A percentile compares a stretch with the other conserved stretches of the same genome.
These are phyloP conservation scores for Beauveria rudraprayagi DNA, from an alignment of 2,329 filamentous ascomycete species.

Conservation along the genomic window DNA sequence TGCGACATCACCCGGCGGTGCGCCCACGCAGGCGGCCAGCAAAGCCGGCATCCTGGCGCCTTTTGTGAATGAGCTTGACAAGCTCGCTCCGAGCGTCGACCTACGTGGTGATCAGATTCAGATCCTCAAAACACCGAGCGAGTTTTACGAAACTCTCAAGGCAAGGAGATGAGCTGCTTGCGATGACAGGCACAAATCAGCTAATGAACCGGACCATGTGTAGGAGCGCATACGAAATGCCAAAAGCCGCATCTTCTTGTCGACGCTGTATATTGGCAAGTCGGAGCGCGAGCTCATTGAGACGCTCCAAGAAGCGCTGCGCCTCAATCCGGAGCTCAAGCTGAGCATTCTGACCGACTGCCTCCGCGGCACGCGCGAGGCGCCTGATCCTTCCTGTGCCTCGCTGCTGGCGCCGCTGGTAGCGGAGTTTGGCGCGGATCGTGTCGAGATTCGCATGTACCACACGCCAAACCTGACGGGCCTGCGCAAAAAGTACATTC, in stretches of 20 bases:
- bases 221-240: slow-evolving; percentile 76
- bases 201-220: no score
- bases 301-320: slow-evolving; percentile 67
- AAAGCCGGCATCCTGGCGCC: slow-evolving; percentile 40
- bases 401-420: slow-evolving; percentile 82
- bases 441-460: slow-evolving; percentile 94
- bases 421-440: slow-evolving; percentile 69
- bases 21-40: slow-evolving; percentile 13
- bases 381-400: slow-evolving; percentile 76
- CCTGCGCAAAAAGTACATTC: slow-evolving; percentile 72
- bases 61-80: slow-evolving; percentile 68
- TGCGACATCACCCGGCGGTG: slow-evolving; percentile 25
- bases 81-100: slow-evolving; percentile 83
- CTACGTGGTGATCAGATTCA: slow-evolving; percentile 71
- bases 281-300: slow-evolving; percentile 82
- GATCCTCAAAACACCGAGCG: slow-evolving; percentile 70
- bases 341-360: slow-evolving; percentile 89
- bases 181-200: no score
- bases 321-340: slow-evolving; percentile 64
- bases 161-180: slow-evolving; percentile 32
- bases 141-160: slow-evolving; percentile 90
- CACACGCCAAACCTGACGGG: slow-evolving; percentile 95
- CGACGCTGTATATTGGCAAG: slow-evolving; percentile 95
- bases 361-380: slow-evolving; percentile 83
- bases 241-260: slow-evolving; percentile 74